Evolutionary conservation across 257 asterid genomes (phyloP).

Genomic region (Fraxinus americana): DNA sequence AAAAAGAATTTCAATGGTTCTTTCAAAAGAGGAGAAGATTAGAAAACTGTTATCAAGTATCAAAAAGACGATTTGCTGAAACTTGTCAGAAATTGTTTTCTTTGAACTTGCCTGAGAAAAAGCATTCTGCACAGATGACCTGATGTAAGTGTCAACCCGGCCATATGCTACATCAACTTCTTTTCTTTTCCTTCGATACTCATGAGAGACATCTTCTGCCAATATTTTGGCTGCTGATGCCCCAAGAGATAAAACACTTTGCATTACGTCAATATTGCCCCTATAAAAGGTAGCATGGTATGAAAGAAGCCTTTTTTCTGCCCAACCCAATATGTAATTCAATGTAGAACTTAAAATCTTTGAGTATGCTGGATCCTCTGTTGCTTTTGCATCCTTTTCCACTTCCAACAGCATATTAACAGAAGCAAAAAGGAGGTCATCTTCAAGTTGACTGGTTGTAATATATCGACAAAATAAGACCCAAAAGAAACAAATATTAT

Average conservation of each 20-base stretch:
- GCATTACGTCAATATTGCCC: conserved; percentile 69
- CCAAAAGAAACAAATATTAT: conserved; percentile 81
- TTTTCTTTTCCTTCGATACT: conserved; percentile 43
- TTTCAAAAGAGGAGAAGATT: background rate
- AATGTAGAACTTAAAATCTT: conserved; percentile 53
- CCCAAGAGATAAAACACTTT: conserved; percentile 60
- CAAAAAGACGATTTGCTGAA: background rate
- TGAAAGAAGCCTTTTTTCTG: conserved; percentile 57
- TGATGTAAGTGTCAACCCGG: conserved; percentile 71
- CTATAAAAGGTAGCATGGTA: conserved; percentile 75
- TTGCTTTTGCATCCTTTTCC: conserved; percentile 49
- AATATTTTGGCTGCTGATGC: conserved; percentile 58
- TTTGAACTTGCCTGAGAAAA: conserved; percentile 77
- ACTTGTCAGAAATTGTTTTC: background rate
- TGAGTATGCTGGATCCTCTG: conserved; percentile 49
- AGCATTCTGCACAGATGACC: conserved; percentile 67
- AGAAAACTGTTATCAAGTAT: background rate
- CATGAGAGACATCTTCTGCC: conserved; percentile 43
- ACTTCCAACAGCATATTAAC: conserved; percentile 65
- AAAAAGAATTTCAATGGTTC: background rate
- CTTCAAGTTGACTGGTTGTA: conserved; percentile 59
- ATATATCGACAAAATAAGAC: conserved; percentile 66
- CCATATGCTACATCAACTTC: conserved; percentile 52
- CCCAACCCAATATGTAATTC: conserved; percentile 63
- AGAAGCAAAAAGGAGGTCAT: conserved; percentile 72